Conservation (phyloP, 2,329 filamentous ascomycete species). For the Ceratocystis eucalypticola region DNA sequence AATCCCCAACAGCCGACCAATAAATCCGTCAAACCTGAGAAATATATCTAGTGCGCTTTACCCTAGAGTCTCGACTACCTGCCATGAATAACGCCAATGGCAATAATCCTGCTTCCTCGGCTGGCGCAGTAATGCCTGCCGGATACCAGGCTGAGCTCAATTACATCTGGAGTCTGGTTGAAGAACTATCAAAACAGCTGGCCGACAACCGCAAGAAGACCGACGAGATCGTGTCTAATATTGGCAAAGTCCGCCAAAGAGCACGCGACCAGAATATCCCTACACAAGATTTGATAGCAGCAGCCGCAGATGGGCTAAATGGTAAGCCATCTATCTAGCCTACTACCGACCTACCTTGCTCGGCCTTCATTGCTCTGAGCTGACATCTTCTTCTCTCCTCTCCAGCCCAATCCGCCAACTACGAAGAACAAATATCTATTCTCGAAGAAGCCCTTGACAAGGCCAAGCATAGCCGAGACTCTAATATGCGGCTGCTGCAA, state of each 20-base stretch:
- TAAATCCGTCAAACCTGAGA: background rate
- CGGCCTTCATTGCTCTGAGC: background rate
- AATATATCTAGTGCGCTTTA: background rate
- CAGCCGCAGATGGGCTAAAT: slow-evolving; percentile 43
- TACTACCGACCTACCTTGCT: background rate
- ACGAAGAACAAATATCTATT: slow-evolving; percentile 47
- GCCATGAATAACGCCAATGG: slow-evolving; percentile 16
- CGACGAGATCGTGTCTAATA: slow-evolving; percentile 50
- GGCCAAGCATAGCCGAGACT: slow-evolving; percentile 45
- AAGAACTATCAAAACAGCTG: slow-evolving; percentile 50
- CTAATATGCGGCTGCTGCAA: slow-evolving; percentile 44
- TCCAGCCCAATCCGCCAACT: slow-evolving; percentile 43
- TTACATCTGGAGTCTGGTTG: slow-evolving; percentile 55
- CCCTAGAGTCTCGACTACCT: background rate
- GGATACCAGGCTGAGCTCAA: slow-evolving; percentile 56
- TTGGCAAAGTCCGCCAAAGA: slow-evolving; percentile 46
- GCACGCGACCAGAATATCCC: slow-evolving; percentile 38
- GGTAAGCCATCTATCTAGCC: slow-evolving; percentile 28
- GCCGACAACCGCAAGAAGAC: slow-evolving; percentile 47
- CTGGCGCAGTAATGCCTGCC: slow-evolving; percentile 44
- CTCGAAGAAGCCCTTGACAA: slow-evolving; percentile 50
- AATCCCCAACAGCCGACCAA: background rate
- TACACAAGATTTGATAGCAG: slow-evolving; percentile 46
- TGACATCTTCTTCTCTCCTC: background rate
- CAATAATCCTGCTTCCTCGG: slow-evolving; percentile 28